Evolutionary conservation across 106 monocot species (phyloP), one percentile per base, ranked within the genome.

Genomic region (Dioscorea alata): DNA sequence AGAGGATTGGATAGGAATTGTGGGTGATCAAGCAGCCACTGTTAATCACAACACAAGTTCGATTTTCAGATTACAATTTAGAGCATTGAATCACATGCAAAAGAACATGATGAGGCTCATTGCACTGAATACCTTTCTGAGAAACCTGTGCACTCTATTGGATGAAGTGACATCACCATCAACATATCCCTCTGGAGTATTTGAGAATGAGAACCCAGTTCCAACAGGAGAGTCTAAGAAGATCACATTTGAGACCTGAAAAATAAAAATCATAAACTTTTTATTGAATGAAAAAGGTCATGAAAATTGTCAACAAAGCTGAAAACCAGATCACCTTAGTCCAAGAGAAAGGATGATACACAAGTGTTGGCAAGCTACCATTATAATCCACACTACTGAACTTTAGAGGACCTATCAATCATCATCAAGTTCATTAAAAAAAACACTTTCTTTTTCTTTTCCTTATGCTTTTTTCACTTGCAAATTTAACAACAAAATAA

Each of bases 191-290:
- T 74, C 50, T 0, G 64, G 56, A 17, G 16, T 34, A 18, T 60
- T 75, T 6, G 91, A 75, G 64, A 80, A 92, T 13, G 91, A 92
- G 73, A 88, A 92, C 0, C 91, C 91, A 64, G 76, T 25, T 0
- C 80, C 91, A 48, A 85, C 78, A 12, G 88, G 91, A 9, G 82
- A 73, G 70, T 91, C 91, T 7, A 84, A 52, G 50, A 91, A 91
- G 15, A 91, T 71, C 13, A 87, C 62, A 54, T 58, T 92, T 1
- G 76, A 33, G 1, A 80, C 24, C 86, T 91, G 66, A 42, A 54
- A 14, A 33, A 35, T n/a, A 15, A 33, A 5, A 34, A 2, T 70
- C 4, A 33, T 54, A 6, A 0, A 32, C 10, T 42, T 42, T 42
- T 10, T n/a, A n/a, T n/a, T n/a, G n/a, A n/a, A n/a, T n/a, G 6